Evolutionary conservation across 805 yeast genomes (phyloP), one percentile per base, ranked within the genome.

Genomic region (Yarrowia yakushimensis): DNA sequence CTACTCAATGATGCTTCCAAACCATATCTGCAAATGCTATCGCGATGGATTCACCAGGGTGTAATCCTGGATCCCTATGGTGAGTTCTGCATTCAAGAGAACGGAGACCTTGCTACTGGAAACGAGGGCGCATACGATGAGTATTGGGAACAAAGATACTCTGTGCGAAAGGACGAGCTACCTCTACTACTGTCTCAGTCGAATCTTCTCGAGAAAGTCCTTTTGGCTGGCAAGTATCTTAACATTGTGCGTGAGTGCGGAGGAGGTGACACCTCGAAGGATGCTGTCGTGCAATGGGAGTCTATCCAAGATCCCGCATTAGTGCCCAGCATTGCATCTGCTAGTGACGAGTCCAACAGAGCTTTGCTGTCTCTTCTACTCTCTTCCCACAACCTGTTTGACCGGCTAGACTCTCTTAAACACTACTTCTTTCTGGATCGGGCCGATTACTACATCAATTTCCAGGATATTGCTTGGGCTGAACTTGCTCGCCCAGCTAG

Each of bases 221-320:
- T 93, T 23, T 77, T 85, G 57, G 89, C 97, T 0, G 99, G 99
- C 1, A 92, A 90, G 73, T 86, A 86, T 67, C 75, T 91, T 63
- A 88, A 90, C 68, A 85, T 93, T 2, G 78, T 88, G 45, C 80
- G 83, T 62, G 84, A 80, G 63, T 85, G 88, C 68, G 87, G 86
- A 0, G 74, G 82, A 3, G 68, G 68, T 0, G 69, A 69, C 45
- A 70, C 71, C 37, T 41, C 75, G 63, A 73, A 74, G 64, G 71
- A 78, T 70, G 65, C 70, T 64, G 69, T 70, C 4, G 68, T 70
- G 1, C 54, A 22, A 71, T 76, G 61, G 67, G 71, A 45, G 62
- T 76, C 69, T 67, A 71, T 69, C 67, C 79, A 73, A 50, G 78
- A 76, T 25, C 69, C 78, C 0, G 81, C 81, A 66, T 74, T 92